Evolutionary conservation across 495 filamentous ascomycete genomes (phyloP).

Genomic region (Copromyces sp.): DNA sequence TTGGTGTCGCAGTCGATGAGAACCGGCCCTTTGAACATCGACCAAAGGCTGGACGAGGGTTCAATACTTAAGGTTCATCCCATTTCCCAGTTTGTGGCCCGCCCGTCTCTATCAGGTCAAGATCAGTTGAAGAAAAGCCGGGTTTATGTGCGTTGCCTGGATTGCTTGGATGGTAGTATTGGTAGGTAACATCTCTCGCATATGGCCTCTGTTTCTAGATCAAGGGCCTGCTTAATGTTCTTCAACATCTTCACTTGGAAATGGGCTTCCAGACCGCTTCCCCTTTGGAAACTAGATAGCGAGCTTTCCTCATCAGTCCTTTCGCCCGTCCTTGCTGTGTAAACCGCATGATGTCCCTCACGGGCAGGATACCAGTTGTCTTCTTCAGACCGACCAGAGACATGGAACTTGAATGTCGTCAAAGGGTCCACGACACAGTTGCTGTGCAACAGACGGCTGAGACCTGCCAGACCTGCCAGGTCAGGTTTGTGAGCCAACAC

Average conservation of each 20-base stretch:
- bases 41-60: background rate
- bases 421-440: background rate
- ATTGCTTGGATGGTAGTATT: background rate
- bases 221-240: background rate
- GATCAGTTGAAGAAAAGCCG: background rate
- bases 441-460: background rate
- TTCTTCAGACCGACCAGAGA: background rate
- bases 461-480: background rate
- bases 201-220: background rate
- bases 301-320: background rate
- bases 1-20: background rate
- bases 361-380: background rate
- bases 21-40: background rate
- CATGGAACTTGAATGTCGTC: background rate
- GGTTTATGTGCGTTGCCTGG: background rate
- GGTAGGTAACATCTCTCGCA: background rate
- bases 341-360: background rate
- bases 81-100: background rate
- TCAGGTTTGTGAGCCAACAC: background rate
- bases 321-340: background rate
- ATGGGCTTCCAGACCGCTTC: background rate
- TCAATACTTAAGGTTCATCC: background rate
- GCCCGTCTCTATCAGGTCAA: background rate
- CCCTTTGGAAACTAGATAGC: background rate
- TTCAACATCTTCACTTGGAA: background rate